Evolutionary conservation across 176 grass and related monocot species (phyloP), one percentile per base, ranked within the genome.

Genomic region (Phyllostachys edulis): DNA sequence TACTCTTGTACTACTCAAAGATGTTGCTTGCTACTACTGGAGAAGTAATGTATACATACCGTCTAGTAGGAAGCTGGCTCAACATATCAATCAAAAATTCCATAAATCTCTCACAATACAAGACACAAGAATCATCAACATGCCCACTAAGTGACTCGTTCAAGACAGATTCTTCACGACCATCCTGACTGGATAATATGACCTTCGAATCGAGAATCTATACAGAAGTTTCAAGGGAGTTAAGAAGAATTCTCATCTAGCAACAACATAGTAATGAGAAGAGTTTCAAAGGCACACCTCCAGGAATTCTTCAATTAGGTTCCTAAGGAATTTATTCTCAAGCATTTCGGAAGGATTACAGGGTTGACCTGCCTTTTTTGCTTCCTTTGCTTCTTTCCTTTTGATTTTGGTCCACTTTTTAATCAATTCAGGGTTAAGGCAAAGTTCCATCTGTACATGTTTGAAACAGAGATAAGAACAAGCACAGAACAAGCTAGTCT

Each of bases 71-170:
- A 64, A 99, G 89, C 86, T 99, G 96, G 85, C 96, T 99, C 91
- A 99, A 82, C 74, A 99, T 89, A 93, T 99, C 96, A 76, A 99
- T 99, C 86, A 99, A 63, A 86, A 99, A 99, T 80, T 99, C 96
- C 91, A 96, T 96, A 87, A 99, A 99, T 81, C 96, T 92, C 84
- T 99, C 96, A 21, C 96, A 99, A 27, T 99, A 99, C 85, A 99
- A 79, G 41, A 99, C 88, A 65, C 93, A 94, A 63, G 91, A 99
- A 79, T 99, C 91, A 16, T 99, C 89, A 49, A 96, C 65, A 55
- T 87, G 88, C 64, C 89, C 91, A 67, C 68, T 66, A 60, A 89
- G 67, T 44, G 89, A 89, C 70, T 88, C 83, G 23, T 70, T 88
- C 37, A 86, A 20, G 14, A 77, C 37, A 66, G 75, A 80, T 85